Evolutionary conservation across 2,329 filamentous ascomycete species (phyloP).

Genomic region (Aureobasidium sp.): DNA sequence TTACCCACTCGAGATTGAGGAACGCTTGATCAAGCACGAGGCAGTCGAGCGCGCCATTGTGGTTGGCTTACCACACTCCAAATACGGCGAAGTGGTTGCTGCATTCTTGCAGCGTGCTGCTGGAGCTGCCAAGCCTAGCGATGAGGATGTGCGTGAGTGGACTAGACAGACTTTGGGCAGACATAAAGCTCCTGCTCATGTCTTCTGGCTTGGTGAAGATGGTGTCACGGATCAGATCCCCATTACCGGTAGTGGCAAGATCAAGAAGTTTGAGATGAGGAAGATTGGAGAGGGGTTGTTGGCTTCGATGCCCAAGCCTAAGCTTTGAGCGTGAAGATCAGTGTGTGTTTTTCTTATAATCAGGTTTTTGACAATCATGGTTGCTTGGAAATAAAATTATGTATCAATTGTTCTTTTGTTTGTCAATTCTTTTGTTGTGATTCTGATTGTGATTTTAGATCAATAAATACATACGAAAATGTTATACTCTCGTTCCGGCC

Average conservation of each 20-base stretch:
- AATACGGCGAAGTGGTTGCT: slow-evolving; percentile 24
- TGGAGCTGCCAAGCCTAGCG: slow-evolving; percentile 19
- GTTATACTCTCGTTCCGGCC: no score
- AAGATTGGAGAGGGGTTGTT: slow-evolving; percentile 14
- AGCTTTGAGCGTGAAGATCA: neutral
- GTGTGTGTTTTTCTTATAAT: neutral
- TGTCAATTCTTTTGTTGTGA: no score
- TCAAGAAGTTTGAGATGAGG: slow-evolving; percentile 33
- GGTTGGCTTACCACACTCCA: slow-evolving; percentile 22
- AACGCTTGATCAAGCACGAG: slow-evolving; percentile 20
- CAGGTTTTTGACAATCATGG: neutral
- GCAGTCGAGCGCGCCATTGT: slow-evolving; percentile 22
- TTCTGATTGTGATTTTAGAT: no score
- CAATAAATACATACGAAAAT: no score
- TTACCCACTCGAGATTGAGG: slow-evolving; percentile 31
- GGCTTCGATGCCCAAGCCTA: neutral
- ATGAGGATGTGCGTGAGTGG: slow-evolving; percentile 30
- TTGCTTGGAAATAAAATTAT: neutral
- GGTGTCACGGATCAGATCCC: slow-evolving; percentile 28
- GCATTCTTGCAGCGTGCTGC: slow-evolving; percentile 27
- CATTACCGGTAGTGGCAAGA: slow-evolving; percentile 37
- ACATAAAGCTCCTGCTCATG: slow-evolving; percentile 52
- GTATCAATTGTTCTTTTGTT: no score
- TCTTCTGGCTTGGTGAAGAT: slow-evolving; percentile 64
- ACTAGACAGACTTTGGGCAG: slow-evolving; percentile 29